Base-by-base conservation (phyloP, 768 basidiomycete genomes). In the Mycena vitilis region DNA sequence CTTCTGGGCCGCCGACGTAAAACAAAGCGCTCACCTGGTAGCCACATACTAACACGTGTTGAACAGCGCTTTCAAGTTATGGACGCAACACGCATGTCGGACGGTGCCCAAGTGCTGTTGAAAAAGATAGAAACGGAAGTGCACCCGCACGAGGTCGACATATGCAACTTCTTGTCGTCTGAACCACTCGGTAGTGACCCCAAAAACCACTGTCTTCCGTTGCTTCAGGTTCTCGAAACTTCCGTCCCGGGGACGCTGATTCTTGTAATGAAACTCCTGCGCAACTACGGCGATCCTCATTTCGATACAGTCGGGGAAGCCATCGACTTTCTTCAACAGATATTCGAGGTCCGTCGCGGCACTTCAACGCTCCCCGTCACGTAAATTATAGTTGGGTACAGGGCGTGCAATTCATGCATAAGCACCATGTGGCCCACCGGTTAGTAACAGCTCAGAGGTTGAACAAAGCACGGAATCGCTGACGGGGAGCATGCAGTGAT, bases 361-460 rank as follows among this genome's bases (percentile, higher is more conserved):
- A 57, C 20, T 10, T 60, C 22, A n/a, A n/a, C 61, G 51, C 8
- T 20, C 44, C 15, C 22, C 10, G 2, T 5, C 30, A 30, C 30
- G 5, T 30, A 30, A 49, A 25, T 38, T 38, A 38, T 4, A 2
- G 4, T 68, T 18, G 5, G 8, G 20, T 60, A 45, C 54, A 80
- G 80, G 78, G 79, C 15, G 30, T 81, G 16, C 72, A 77, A 63
- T 78, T 78, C 64, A 76, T 81, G 74, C 80, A 81, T 60, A 44
- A 75, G 16, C 63, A 76, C 34, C 36, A 70, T 60, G 74, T 81
- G 47, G 65, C 59, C 18, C 56, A 59, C 23, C 61, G n/a, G 44
- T 65, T 25, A 40, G 30, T 54, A 16, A 25, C 34, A 20, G 47
- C 22, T 48, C 22, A 5, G 22, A 15, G n/a, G 5, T 30, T 30